A percentile compares a stretch with the other conserved stretches of the same genome.
Conservation (phyloP, 2,329 filamentous ascomycete species). For the Neonectria sp. region DNA sequence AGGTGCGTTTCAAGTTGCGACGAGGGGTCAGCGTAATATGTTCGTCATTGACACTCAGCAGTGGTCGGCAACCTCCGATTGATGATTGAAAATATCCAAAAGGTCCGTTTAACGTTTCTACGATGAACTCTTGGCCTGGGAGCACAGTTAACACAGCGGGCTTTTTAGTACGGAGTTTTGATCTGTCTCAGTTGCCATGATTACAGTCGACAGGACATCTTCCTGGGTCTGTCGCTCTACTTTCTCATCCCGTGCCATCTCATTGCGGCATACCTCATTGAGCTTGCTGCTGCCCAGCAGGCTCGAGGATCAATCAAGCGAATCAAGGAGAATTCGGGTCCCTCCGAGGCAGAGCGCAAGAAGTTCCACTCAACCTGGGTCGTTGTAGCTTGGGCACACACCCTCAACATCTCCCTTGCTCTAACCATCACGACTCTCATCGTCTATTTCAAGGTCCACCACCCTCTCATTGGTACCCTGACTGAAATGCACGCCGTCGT, state of each 20-base stretch:
- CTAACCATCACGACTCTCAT: conserved; percentile 85
- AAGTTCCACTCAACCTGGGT: conserved; percentile 85
- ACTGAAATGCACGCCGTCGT: conserved; percentile 94
- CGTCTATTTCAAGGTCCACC: conserved; percentile 92
- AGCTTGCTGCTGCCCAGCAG: conserved; percentile 84
- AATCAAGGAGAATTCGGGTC: conserved; percentile 55
- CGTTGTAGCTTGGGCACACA: conserved; percentile 84
- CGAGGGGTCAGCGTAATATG: conserved; percentile 28
- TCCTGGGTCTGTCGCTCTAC: conserved; percentile 84
- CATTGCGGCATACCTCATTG: conserved; percentile 91
- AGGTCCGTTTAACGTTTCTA: conserved; percentile 66
- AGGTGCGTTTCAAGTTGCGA: conserved; percentile 65
- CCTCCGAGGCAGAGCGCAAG: conserved; percentile 72
- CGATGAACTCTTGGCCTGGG: background rate
- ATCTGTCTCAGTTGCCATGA: conserved; percentile 94
- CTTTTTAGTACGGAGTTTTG: conserved; percentile 87
- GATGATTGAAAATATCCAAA: conserved; percentile 97
- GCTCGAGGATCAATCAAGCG: conserved; percentile 78
- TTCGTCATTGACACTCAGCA: conserved; percentile 54
- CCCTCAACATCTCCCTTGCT: conserved; percentile 86
- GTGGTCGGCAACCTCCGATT: conserved; percentile 94
- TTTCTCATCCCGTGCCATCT: conserved; percentile 92
- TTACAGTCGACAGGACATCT: conserved; percentile 83
- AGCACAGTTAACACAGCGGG: conserved; percentile 22
- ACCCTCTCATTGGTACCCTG: conserved; percentile 92